phyloP scores from a whole-genome alignment of 2,329 filamentous ascomycete genomes.

The Scytalidium sp. region DNA sequence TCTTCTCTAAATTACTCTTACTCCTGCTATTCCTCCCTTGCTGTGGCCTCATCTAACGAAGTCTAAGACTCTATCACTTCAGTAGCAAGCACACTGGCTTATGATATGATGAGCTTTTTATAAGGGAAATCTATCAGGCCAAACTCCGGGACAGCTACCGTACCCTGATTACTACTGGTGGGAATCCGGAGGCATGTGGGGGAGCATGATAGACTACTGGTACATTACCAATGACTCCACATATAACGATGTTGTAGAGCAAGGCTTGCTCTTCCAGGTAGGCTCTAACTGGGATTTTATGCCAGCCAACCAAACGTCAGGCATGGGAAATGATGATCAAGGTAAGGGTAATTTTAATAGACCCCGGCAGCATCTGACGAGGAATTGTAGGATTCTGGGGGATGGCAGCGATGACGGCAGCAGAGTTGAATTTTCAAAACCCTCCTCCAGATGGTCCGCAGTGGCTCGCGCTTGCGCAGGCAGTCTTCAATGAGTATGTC shows the following conservation, averaged over 20 bases:
- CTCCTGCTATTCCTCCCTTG: too few species aligned
- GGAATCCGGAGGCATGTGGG: conserved; percentile 68
- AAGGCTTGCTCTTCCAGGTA: conserved; percentile 56
- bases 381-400: conserved; percentile 70
- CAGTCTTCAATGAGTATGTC: conserved; percentile 67
- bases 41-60: too few species aligned
- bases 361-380: too few species aligned
- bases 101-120: conserved; percentile 52
- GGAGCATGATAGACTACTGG: conserved; percentile 67
- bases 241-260: conserved; percentile 57
- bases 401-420: conserved; percentile 64
- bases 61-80: conserved; percentile 29
- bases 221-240: conserved; percentile 55
- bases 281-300: conserved; percentile 58
- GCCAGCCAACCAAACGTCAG: conserved; percentile 56
- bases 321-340: conserved; percentile 68
- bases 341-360: too few species aligned
- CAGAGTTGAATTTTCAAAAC: conserved; percentile 61
- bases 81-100: conserved; percentile 32
- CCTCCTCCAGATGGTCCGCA: conserved; percentile 50
- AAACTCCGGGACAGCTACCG: conserved; percentile 47
- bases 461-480: conserved; percentile 65
- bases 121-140: conserved; percentile 43
- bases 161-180: conserved; percentile 61
- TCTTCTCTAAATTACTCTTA: too few species aligned